A percentile compares a stretch with the other conserved stretches of the same genome.
These are phyloP conservation scores for Acmispon strigosus DNA, from an alignment of 306 rosid species.

Conservation along the genomic window DNA sequence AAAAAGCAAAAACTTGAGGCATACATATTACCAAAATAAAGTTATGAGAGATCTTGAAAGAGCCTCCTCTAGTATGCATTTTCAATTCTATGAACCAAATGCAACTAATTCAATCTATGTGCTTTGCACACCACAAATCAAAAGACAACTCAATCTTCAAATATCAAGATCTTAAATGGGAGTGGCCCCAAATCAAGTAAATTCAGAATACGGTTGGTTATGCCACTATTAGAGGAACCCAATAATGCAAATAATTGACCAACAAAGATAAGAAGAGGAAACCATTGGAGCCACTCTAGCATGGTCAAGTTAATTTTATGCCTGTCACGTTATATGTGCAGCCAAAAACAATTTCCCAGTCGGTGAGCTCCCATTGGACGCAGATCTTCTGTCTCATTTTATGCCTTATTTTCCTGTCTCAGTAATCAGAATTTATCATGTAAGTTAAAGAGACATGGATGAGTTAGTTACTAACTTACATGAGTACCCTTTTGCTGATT, in stretches of 20 bases:
- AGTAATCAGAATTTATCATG: too few relatives aligned
- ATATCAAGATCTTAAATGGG: slow-evolving; percentile 19
- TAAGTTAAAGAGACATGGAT: too few relatives aligned
- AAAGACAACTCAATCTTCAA: slow-evolving; percentile 26
- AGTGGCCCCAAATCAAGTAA: slow-evolving; percentile 42
- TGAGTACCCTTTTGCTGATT: too few relatives aligned
- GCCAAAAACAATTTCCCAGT: slow-evolving; percentile 29
- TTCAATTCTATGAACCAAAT: neutral
- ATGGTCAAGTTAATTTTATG: slow-evolving; percentile 17
- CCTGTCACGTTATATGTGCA: slow-evolving; percentile 20
- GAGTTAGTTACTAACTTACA: too few relatives aligned
- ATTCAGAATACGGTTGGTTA: slow-evolving; percentile 21
- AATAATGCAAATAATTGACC: slow-evolving; percentile 21
- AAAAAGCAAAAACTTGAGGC: slow-evolving; percentile 16
- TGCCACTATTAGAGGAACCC: slow-evolving; percentile 11
- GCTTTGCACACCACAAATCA: slow-evolving; percentile 27
- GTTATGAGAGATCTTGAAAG: slow-evolving; percentile 25
- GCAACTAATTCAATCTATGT: neutral
- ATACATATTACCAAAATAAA: slow-evolving; percentile 39
- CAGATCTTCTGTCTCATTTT: too few relatives aligned
- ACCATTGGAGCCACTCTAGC: slow-evolving; percentile 24
- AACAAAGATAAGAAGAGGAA: neutral
- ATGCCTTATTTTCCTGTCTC: too few relatives aligned
- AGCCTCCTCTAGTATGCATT: slow-evolving; percentile 16
- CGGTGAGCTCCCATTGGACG: slow-evolving; percentile 16